Percentiles rank a stretch among this genome's conserved stretches.
These are phyloP conservation scores for Blastobotrys indianensis DNA, from an alignment of 1,139 yeast genomes.

Conservation along the genomic window DNA sequence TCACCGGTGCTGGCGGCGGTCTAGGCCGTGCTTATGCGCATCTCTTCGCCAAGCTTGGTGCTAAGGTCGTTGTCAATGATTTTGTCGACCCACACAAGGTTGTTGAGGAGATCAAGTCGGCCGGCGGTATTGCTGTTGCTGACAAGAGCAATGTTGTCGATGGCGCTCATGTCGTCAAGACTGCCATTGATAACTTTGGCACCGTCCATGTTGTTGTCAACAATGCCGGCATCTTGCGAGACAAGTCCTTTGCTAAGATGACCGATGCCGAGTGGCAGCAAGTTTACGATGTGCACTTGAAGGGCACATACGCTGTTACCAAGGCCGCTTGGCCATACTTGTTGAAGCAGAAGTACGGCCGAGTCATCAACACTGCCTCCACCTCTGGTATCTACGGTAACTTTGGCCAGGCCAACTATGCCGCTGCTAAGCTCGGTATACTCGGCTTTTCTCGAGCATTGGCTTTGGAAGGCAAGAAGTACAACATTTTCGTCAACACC, in stretches of 20 bases:
- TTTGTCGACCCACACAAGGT: constrained; percentile 64
- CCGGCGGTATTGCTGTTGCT: constrained; percentile 80
- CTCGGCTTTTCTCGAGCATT: constrained; percentile 78
- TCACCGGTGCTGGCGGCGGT: constrained; percentile 96
- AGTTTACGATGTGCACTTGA: constrained; percentile 76
- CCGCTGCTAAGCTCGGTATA: constrained; percentile 82
- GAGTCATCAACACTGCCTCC: constrained; percentile 82
- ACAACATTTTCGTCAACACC: constrained; percentile 68
- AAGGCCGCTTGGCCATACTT: constrained; percentile 93
- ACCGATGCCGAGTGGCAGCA: constrained; percentile 76
- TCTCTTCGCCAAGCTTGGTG: constrained; percentile 83
- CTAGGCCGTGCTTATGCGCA: constrained; percentile 88
- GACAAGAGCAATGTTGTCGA: constrained; percentile 82
- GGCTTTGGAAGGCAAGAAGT: constrained; percentile 84
- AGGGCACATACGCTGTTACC: constrained; percentile 76
- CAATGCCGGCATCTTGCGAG: constrained; percentile 93
- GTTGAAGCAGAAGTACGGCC: constrained; percentile 69
- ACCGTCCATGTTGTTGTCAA: constrained; percentile 80
- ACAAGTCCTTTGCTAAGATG: constrained; percentile 82
- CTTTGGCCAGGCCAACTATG: constrained; percentile 95
- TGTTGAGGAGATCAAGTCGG: constrained; percentile 68
- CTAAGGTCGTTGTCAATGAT: constrained; percentile 92
- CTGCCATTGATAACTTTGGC: constrained; percentile 74
- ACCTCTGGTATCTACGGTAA: constrained; percentile 97
- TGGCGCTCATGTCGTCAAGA: constrained; percentile 69